Evolutionary conservation across 2,329 filamentous ascomycete genomes (phyloP).

Genomic region (Fusarium euwallaceae): DNA sequence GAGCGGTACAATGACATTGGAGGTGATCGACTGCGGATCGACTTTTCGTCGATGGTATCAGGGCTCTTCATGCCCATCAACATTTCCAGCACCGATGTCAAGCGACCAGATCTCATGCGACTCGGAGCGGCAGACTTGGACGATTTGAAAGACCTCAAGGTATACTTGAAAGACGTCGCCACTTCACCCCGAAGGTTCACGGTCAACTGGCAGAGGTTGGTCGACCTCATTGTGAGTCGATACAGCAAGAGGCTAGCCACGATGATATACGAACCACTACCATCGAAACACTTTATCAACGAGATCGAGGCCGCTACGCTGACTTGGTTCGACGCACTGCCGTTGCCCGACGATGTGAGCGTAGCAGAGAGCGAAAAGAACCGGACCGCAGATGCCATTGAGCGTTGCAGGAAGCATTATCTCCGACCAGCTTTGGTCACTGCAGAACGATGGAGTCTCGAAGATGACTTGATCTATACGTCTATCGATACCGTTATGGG

Average conservation of each 20-base stretch:
- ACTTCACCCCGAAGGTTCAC: conserved; percentile 46
- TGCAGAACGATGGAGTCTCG: conserved; percentile 50
- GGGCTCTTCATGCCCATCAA: conserved; percentile 65
- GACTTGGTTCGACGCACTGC: conserved; percentile 58
- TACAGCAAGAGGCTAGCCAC: conserved; percentile 68
- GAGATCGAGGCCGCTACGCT: conserved; percentile 57
- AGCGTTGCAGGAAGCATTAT: conserved; percentile 62
- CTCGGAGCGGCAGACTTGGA: conserved; percentile 45
- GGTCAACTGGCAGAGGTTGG: conserved; percentile 75
- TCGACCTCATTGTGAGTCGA: conserved; percentile 74
- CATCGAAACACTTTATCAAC: conserved; percentile 48
- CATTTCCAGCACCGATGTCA: conserved; percentile 57
- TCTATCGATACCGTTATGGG: conserved; percentile 57
- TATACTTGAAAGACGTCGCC: conserved; percentile 60
- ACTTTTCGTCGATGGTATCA: conserved; percentile 66
- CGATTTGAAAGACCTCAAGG: conserved; percentile 54
- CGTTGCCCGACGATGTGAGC: conserved; percentile 40
- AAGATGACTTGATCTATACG: conserved; percentile 61
- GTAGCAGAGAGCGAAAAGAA: conserved; percentile 48
- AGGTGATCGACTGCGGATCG: conserved; percentile 56
- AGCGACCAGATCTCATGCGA: conserved; percentile 51
- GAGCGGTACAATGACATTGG: conserved; percentile 63
- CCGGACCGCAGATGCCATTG: conserved; percentile 54
- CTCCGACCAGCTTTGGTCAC: conserved; percentile 49
- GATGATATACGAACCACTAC: conserved; percentile 50